These are phyloP conservation scores for Streptanthus diversifolius DNA, from an alignment of 345 rosid species.

Conservation along the genomic window DNA sequence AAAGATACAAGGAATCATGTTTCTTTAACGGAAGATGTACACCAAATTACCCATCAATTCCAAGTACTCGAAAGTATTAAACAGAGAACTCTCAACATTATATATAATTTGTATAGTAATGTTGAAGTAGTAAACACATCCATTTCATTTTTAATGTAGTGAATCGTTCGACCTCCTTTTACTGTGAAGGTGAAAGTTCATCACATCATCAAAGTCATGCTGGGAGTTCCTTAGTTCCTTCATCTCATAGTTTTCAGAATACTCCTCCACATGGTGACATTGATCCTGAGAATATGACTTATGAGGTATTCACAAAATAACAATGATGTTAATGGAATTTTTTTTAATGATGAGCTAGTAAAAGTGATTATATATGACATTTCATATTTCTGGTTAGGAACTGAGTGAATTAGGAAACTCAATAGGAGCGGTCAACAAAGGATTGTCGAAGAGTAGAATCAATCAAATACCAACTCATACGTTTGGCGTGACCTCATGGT, in stretches of 20 bases:
- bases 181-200: not conserved
- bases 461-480: not conserved
- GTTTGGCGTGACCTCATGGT: not conserved
- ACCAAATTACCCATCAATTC: slow-evolving; percentile 10
- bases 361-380: not conserved
- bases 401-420: slow-evolving; percentile 18
- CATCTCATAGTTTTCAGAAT: not conserved
- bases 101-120: not conserved
- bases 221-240: not conserved
- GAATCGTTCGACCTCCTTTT: not conserved
- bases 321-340: not conserved
- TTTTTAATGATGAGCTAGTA: not conserved
- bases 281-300: slow-evolving; percentile 20
- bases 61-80: slow-evolving; percentile 1
- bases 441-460: slow-evolving; percentile 16
- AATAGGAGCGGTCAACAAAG: slow-evolving; percentile 17
- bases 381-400: not conserved
- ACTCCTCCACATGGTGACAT: slow-evolving; percentile 10
- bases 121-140: not conserved
- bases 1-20: slow-evolving; percentile 9
- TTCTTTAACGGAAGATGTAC: not conserved
- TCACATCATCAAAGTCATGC: not conserved
- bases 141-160: not conserved
- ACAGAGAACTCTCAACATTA: not conserved
- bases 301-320: slow-evolving; percentile 9